Evolutionary conservation across 176 grass and related monocot species (phyloP).

Genomic region (Lolium rigidum): DNA sequence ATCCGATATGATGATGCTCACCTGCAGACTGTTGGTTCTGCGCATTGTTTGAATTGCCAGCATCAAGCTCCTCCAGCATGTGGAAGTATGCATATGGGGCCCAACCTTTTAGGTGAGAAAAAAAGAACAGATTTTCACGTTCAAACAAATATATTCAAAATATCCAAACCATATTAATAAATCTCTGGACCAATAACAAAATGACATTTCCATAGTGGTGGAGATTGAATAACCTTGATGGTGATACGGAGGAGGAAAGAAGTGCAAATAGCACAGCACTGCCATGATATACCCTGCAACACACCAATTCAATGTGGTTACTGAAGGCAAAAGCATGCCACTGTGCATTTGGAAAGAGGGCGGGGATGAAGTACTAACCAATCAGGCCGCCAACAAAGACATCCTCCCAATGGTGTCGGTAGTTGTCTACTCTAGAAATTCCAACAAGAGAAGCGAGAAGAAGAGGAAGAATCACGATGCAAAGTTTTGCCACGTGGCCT

Average conservation of each 20-base stretch:
- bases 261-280: slow-evolving; percentile 75
- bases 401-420: slow-evolving; percentile 92
- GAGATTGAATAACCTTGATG: slow-evolving; percentile 60
- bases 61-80: slow-evolving; percentile 59
- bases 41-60: slow-evolving; percentile 8
- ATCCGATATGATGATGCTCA: slow-evolving; percentile 5
- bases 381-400: slow-evolving; percentile 72
- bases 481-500: slow-evolving; percentile 85
- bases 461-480: slow-evolving; percentile 77
- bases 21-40: slow-evolving; percentile 37
- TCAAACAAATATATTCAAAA: not conserved
- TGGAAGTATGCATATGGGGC: slow-evolving; percentile 74
- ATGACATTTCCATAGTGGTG: not conserved
- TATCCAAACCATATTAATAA: too few relatives aligned
- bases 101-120: slow-evolving; percentile 46
- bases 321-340: not conserved
- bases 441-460: slow-evolving; percentile 74
- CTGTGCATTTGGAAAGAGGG: not conserved
- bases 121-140: not conserved
- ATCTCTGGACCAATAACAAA: not conserved
- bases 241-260: slow-evolving; percentile 82
- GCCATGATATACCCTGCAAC: slow-evolving; percentile 61
- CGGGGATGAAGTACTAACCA: slow-evolving; percentile 48
- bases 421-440: slow-evolving; percentile 79
- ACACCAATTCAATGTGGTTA: slow-evolving; percentile 3